Conservation (phyloP, 768 basidiomycete species). For the Tylopilus cervinicoccineus region DNA sequence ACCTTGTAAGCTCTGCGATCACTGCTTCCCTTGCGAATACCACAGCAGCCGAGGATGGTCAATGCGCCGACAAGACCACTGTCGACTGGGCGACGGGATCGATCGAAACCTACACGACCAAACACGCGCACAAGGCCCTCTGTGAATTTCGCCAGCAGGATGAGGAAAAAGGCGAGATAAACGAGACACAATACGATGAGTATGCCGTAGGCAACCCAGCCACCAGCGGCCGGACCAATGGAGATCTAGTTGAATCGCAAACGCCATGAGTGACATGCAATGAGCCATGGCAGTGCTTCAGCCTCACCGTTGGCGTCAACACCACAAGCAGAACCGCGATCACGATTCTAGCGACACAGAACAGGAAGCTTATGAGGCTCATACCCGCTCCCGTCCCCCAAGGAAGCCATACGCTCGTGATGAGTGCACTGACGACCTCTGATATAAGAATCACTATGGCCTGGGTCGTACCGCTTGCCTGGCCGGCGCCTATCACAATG, state of each 20-base stretch:
- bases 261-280: constrained; percentile 9
- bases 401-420: constrained; percentile 92
- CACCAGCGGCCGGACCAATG: constrained; percentile 73
- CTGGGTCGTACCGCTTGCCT: constrained; percentile 87
- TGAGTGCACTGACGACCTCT: constrained; percentile 82
- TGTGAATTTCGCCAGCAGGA: constrained; percentile 80
- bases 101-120: constrained; percentile 79
- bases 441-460: constrained; percentile 86
- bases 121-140: constrained; percentile 80
- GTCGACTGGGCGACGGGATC: constrained; percentile 73
- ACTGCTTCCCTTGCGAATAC: constrained; percentile 40
- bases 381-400: constrained; percentile 97
- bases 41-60: constrained; percentile 63
- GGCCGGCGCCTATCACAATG: constrained; percentile 83
- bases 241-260: constrained; percentile 56
- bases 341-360: constrained; percentile 87
- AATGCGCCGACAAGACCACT: constrained; percentile 86
- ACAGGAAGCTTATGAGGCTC: constrained; percentile 92
- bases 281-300: neutral
- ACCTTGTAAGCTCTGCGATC: constrained; percentile 23
- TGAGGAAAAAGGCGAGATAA: constrained; percentile 76
- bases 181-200: constrained; percentile 79
- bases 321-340: constrained; percentile 89
- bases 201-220: constrained; percentile 95
- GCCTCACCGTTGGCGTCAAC: constrained; percentile 77